These are phyloP conservation scores for Pythium rhizo-oryzae DNA, from an alignment of 352 stramenopile species.

Conservation along the genomic window DNA sequence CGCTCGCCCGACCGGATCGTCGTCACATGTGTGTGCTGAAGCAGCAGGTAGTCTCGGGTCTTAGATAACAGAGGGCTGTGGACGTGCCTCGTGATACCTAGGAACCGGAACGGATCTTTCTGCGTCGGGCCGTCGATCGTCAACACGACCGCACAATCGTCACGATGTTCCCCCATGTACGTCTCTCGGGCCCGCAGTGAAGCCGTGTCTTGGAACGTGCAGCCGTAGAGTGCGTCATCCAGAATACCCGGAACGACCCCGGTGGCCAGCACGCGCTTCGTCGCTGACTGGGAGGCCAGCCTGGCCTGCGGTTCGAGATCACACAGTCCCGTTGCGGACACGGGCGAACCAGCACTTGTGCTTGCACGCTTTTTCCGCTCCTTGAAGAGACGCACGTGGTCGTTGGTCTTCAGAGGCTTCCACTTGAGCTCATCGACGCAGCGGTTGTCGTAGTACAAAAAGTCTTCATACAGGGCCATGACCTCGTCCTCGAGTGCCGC, in stretches of 20 bases:
- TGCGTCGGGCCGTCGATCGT: conserved; percentile 28
- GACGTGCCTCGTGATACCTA: conserved; percentile 36
- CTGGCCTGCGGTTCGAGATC: not conserved
- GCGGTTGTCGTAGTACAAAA: conserved; percentile 37
- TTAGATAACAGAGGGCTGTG: conserved; percentile 21
- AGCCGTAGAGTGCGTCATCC: conserved; percentile 58
- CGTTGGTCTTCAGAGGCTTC: conserved; percentile 28
- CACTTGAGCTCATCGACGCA: conserved; percentile 38
- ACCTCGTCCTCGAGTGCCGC: conserved; percentile 29
- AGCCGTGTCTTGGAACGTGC: conserved; percentile 40
- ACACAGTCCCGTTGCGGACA: not conserved
- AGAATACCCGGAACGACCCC: conserved; percentile 44
- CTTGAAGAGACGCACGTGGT: conserved; percentile 36
- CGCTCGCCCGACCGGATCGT: conserved; percentile 32
- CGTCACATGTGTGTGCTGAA: conserved; percentile 8
- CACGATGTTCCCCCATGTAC: conserved; percentile 39
- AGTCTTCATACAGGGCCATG: conserved; percentile 41
- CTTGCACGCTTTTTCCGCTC: conserved; percentile 23
- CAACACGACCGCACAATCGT: conserved; percentile 33
- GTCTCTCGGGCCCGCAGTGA: conserved; percentile 35
- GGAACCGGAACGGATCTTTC: conserved; percentile 40
- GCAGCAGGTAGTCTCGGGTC: conserved; percentile 41
- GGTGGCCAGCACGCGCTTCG: not conserved
- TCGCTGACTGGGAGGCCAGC: not conserved
- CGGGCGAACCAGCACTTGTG: not conserved